These are phyloP conservation scores for Solanum chacoense DNA, from an alignment of 305 asterid species.

Conservation along the genomic window DNA sequence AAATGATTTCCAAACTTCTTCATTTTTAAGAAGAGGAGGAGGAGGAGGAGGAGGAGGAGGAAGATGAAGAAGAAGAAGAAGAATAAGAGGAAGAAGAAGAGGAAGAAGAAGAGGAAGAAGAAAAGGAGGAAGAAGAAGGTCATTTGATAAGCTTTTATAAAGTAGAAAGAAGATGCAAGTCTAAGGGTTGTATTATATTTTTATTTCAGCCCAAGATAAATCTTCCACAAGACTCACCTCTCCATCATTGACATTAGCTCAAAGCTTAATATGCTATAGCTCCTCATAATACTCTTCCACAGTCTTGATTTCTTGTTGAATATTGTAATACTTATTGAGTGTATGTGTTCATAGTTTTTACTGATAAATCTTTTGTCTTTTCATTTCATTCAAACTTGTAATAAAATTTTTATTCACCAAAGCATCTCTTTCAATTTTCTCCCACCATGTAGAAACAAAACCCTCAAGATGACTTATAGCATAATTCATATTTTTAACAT, in stretches of 20 bases:
- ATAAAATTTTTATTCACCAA: not conserved
- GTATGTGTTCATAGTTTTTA: not conserved
- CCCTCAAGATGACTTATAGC: not conserved
- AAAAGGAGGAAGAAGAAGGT: too few relatives aligned
- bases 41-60: too few relatives aligned
- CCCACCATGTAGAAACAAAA: not conserved
- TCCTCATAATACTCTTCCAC: not conserved
- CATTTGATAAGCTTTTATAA: too few relatives aligned
- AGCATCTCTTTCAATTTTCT: not conserved
- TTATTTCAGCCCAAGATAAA: not conserved
- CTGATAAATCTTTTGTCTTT: not conserved
- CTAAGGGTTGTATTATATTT: not conserved
- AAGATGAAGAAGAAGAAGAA: fast-evolving
- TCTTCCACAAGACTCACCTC: not conserved
- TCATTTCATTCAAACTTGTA: not conserved
- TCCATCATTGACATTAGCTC: not conserved
- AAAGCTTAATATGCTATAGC: not conserved
- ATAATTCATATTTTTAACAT: not conserved
- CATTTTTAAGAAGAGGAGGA: too few relatives aligned
- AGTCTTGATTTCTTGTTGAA: not conserved
- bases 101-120: too few relatives aligned
- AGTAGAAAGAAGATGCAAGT: not conserved
- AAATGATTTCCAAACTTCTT: too few relatives aligned
- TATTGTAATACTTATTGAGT: not conserved
- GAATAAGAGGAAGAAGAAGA: too few relatives aligned